Evolutionary conservation across 345 rosid genomes (phyloP), one percentile per base, ranked within the genome.

Genomic region (Citrus reticulata): DNA sequence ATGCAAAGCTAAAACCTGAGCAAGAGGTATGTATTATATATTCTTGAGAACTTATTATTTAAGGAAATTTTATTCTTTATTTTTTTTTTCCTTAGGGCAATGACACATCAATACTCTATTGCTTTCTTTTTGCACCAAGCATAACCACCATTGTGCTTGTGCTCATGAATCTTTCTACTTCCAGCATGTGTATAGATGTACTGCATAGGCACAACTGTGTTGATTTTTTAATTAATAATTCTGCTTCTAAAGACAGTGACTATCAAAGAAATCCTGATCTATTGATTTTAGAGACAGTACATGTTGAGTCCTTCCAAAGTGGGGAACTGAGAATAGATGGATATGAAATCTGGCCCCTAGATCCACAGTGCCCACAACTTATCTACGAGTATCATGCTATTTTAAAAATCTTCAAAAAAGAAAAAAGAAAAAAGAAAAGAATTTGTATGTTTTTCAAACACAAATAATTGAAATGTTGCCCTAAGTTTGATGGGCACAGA

Each of bases 21-120:
- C 86, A 83, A 73, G 81, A 89, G 93, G 97, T 89, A 86, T 46
- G 80, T 42, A 13, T n/a, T 17, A 46, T 64, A 66, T 35, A 24
- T 40, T 66, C 49, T 35, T 9, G 24, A 20, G 24, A 7, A 34
- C 20, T 34, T 65, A 19, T 19, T 57, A 20, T 7, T 34, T 20
- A 20, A 19, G n/a, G 4, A 42, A 11, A 11, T 42, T 42, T 42
- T 42, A 42, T 42, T 42, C 49, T 16, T 51, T 51, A 4, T 32
- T 32, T 32, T 16, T 51, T 51, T 29, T 30, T 35, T 51, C 4
- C 20, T 30, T 9, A 20, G 16, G 60, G 61, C 40, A 70, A 29
- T 17, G 63, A 54, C 9, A 42, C 34, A 9, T 24, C 32, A 69
- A 17, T 17, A 54, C 34, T 14, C 34, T 69, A 9, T 34, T 68